These are phyloP conservation scores for Pulveroboletus sp. DNA, from an alignment of 768 basidiomycete species.

Conservation along the genomic window DNA sequence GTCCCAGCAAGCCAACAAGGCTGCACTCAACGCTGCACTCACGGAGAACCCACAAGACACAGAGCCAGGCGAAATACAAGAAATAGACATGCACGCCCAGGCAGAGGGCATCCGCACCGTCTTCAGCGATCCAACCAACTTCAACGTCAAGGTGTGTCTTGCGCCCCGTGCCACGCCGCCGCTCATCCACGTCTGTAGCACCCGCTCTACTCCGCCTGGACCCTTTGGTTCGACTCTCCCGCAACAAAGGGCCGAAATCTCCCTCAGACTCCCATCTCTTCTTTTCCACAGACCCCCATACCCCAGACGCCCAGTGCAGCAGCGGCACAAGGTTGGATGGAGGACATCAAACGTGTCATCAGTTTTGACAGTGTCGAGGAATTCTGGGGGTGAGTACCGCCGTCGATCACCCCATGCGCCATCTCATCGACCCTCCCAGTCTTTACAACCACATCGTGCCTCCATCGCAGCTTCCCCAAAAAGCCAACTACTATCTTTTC, in stretches of 20 bases:
- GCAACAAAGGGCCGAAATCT: constrained; percentile 87
- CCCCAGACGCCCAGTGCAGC: constrained; percentile 69
- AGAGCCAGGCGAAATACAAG: constrained; percentile 86
- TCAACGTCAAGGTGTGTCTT: constrained; percentile 86
- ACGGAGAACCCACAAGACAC: constrained; percentile 54
- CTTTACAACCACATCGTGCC: constrained; percentile 97
- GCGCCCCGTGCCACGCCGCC: background rate
- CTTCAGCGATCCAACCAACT: constrained; percentile 88
- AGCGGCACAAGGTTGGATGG: constrained; percentile 94
- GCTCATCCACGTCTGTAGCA: constrained; percentile 56
- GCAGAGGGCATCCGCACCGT: constrained; percentile 87
- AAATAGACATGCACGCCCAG: constrained; percentile 80
- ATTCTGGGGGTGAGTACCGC: constrained; percentile 86
- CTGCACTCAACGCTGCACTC: constrained; percentile 73
- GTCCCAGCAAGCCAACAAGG: constrained; percentile 76
- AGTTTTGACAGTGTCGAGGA: constrained; percentile 97
- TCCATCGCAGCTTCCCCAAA: constrained; percentile 87
- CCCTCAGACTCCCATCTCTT: constrained; percentile 77
- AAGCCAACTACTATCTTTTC: constrained; percentile 99
- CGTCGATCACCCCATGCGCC: background rate
- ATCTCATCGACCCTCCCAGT: constrained; percentile 38
- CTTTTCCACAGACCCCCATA: constrained; percentile 72
- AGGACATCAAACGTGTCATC: constrained; percentile 96
- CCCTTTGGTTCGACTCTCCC: constrained; percentile 97
- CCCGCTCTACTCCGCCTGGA: constrained; percentile 93